phyloP scores from a whole-genome alignment of 495 filamentous ascomycete species.

The Xylaria sp. region DNA sequence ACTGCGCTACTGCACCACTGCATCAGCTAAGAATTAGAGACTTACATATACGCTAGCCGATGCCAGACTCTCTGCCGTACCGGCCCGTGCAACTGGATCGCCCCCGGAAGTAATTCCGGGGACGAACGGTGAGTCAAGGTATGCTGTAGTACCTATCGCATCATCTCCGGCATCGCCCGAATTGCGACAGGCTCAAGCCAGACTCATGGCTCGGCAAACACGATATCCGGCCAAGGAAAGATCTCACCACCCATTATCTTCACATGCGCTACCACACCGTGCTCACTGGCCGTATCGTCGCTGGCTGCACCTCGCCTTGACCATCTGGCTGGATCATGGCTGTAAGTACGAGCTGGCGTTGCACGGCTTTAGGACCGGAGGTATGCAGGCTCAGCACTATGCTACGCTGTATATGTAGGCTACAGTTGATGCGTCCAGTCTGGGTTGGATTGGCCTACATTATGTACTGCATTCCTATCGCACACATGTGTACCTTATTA shows the following conservation, averaged over 20 bases:
- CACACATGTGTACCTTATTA: not conserved
- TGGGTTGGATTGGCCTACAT: not conserved
- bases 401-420: not conserved
- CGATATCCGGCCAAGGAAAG: slow-evolving; percentile 11
- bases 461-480: too few relatives aligned
- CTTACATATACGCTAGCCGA: too few relatives aligned
- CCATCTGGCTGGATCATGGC: slow-evolving; percentile 16
- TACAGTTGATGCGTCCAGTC: not conserved
- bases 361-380: slow-evolving; percentile 13
- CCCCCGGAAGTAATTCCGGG: slow-evolving; percentile 1
- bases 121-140: not conserved
- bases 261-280: slow-evolving; percentile 10
- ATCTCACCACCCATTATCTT: not conserved
- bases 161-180: slow-evolving; percentile 28
- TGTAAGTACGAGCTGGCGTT: slow-evolving; percentile 1
- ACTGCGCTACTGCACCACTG: not conserved
- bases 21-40: not conserved
- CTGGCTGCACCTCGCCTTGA: slow-evolving; percentile 18
- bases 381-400: not conserved
- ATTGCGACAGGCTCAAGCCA: slow-evolving; percentile 7
- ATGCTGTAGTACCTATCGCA: not conserved
- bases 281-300: not conserved
- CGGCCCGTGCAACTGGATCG: slow-evolving; percentile 13
- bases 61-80: slow-evolving; percentile 1
- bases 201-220: not conserved